These are phyloP conservation scores for Tricharina praecox DNA, from an alignment of 495 filamentous ascomycete genomes.

Conservation along the genomic window DNA sequence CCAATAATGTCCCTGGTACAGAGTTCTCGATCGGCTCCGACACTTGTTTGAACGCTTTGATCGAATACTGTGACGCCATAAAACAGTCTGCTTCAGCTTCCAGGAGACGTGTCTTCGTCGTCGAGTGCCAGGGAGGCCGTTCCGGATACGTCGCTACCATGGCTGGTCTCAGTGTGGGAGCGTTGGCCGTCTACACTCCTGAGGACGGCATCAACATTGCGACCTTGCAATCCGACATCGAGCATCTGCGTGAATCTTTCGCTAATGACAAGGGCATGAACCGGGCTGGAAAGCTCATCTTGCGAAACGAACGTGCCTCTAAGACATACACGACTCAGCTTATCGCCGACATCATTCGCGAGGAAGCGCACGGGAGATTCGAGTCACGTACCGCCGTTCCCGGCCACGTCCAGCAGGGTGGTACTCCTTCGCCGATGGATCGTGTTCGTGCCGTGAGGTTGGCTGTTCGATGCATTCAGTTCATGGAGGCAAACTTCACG, in stretches of 20 bases:
- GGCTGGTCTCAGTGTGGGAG: conserved; percentile 74
- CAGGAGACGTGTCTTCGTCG: conserved; percentile 83
- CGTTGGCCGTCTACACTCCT: conserved; percentile 90
- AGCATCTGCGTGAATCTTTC: conserved; percentile 75
- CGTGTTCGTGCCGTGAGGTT: conserved; percentile 80
- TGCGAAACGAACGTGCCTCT: conserved; percentile 85
- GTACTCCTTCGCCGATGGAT: conserved; percentile 88
- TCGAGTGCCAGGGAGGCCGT: conserved; percentile 90
- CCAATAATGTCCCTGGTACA: conserved; percentile 94
- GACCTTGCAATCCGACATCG: conserved; percentile 82
- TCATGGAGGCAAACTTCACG: conserved; percentile 56
- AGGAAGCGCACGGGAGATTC: conserved; percentile 81
- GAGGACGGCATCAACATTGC: conserved; percentile 90
- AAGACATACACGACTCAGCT: conserved; percentile 80
- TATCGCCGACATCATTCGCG: conserved; percentile 86
- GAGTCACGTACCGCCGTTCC: conserved; percentile 88
- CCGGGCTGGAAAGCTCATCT: conserved; percentile 80
- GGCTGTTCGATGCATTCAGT: conserved; percentile 78
- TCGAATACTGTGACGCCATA: conserved; percentile 91
- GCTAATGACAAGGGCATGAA: conserved; percentile 72
- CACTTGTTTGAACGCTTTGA: conserved; percentile 92
- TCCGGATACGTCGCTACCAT: conserved; percentile 91
- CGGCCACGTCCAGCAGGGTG: conserved; percentile 93
- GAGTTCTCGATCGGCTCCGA: conserved; percentile 95
- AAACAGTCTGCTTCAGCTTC: conserved; percentile 90